Base-by-base conservation (phyloP, 2,329 filamentous ascomycete species). In the Podosphaera leucotricha region DNA sequence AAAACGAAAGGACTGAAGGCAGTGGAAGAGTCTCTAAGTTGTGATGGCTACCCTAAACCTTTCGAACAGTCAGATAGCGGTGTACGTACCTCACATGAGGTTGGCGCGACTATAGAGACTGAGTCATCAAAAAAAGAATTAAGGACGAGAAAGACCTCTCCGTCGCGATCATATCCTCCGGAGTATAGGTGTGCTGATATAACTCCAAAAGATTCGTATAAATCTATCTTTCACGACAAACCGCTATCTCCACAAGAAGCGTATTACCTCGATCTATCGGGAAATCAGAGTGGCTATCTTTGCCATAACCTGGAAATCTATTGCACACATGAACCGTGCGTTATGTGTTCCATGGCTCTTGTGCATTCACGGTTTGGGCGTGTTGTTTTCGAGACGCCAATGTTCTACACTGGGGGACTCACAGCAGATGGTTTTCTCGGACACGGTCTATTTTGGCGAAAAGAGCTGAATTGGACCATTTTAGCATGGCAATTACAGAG, bases 331-430 rank as follows among this genome's bases (percentile, higher is more conserved):
- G 90, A 98, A 62, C 90, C 90, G 4, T 98, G 90, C 58, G 72
- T 92, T 47, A 92, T 92, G 72, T 98, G 90, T 62, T 84, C 81
- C 30, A 95, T 95, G 90, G 90, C 83, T 1, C 80, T 95, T 53
- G 68, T 95, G 19, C 86, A 95, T 58, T 94, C 87, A 7, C 75
- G 90, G 43, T 93, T 98, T 68, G 77, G 82, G 38, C 77, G 80
- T 44, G 80, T 86, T 43, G 70, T 92, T 35, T 92, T 93, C 61
- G 75, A 73, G 49, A 69, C 76, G 49, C 72, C 81, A 45, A 90
- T 92, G 80, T 70, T 72, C 40, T 64, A 73, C 49, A 92, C 81
- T 11, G 87, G 87, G 42, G 86, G 83, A 38, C 67, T 94, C 63
- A 80, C 78, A 54, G 78, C 84, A 19, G 84, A 92, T 59, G 71